phyloP scores from a whole-genome alignment of 257 asterid species.

The Solanum habrochaites region DNA sequence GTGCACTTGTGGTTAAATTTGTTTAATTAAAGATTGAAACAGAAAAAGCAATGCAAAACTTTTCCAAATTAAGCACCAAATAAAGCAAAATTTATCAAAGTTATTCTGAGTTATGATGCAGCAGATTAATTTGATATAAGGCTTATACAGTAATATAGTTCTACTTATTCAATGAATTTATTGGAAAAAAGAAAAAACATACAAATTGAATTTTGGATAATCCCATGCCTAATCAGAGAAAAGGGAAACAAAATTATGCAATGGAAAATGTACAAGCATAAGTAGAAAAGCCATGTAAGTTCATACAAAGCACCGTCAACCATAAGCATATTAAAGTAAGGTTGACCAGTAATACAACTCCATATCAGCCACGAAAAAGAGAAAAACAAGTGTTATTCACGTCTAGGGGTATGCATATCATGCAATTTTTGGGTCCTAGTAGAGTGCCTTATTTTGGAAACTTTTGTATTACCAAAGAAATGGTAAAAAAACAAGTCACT shows the following conservation, averaged over 20 bases:
- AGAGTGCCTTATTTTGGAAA: neutral
- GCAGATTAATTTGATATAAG: neutral
- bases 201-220: neutral
- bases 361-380: neutral
- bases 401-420: neutral
- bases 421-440: neutral
- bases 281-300: neutral
- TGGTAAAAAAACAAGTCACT: neutral
- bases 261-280: neutral
- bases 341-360: neutral
- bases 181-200: neutral
- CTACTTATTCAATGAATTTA: neutral
- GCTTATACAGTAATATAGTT: neutral
- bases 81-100: neutral
- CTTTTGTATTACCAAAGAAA: neutral
- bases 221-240: neutral
- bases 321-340: neutral
- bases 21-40: neutral
- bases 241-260: neutral
- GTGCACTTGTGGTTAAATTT: neutral
- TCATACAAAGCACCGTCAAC: neutral
- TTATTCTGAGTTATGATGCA: neutral
- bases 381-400: neutral
- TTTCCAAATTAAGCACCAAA: neutral
- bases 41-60: neutral